Percentiles rank a stretch among this genome's conserved stretches.
Conservation (phyloP, 2,329 filamentous ascomycete genomes). For the Colletotrichum euphorbiae region DNA sequence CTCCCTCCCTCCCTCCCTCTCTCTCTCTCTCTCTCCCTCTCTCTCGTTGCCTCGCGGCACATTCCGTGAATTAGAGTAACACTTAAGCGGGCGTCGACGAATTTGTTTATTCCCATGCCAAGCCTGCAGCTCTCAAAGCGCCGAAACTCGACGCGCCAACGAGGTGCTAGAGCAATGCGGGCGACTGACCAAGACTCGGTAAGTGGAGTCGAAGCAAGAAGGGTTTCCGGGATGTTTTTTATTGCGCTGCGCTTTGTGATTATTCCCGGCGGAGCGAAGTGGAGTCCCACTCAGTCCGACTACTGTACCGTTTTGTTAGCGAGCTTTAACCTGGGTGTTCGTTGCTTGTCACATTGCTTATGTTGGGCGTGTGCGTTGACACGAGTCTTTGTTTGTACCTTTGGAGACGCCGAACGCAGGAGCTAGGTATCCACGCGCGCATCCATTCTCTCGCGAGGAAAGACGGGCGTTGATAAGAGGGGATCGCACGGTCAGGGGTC, state of each 20-base stretch:
- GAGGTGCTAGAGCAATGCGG: neutral
- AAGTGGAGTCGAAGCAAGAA: conserved; percentile 18
- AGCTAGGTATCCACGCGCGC: neutral
- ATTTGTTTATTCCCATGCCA: conserved; percentile 18
- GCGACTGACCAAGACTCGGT: neutral
- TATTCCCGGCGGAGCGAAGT: conserved; percentile 30
- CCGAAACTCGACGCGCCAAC: neutral
- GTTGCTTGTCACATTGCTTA: neutral
- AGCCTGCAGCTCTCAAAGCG: neutral
- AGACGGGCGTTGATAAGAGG: conserved; percentile 29
- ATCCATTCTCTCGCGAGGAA: neutral
- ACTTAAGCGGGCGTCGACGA: neutral
- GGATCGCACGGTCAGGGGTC: neutral
- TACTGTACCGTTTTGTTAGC: conserved; percentile 15
- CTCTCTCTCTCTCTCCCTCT: neutral
- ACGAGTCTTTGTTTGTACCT: neutral
- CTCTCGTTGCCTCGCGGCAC: neutral
- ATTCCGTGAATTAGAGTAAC: neutral
- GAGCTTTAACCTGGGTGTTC: conserved; percentile 25
- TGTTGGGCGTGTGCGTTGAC: neutral
- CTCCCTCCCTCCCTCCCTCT: neutral
- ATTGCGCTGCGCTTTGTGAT: conserved; percentile 17
- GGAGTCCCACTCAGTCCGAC: neutral
- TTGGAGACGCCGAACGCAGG: neutral
- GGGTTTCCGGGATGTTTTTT: conserved; percentile 19